Percentiles rank a stretch among this genome's conserved stretches.
These are phyloP conservation scores for Geosmithia putterillii DNA, from an alignment of 2,329 filamentous ascomycete species.

Conservation along the genomic window DNA sequence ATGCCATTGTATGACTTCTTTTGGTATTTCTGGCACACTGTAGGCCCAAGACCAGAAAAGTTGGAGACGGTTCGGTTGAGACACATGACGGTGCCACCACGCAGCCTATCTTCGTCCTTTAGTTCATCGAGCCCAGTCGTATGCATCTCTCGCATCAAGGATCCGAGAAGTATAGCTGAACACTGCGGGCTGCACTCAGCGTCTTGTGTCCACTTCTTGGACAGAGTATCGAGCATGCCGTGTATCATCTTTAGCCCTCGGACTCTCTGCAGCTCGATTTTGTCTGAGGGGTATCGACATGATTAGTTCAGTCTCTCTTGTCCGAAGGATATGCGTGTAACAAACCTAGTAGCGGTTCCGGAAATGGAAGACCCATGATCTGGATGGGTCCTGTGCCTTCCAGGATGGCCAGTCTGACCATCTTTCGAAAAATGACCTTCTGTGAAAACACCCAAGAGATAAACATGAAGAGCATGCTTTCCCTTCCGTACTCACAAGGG, in stretches of 20 bases:
- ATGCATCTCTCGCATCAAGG: conserved; percentile 3
- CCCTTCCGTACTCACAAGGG: conserved; percentile 2
- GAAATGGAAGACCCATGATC: conserved; percentile 1
- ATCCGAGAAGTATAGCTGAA: conserved; percentile 7
- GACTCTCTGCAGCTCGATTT: background rate
- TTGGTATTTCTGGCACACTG: too few relatives aligned
- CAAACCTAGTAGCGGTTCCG: background rate
- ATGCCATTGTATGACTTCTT: too few relatives aligned
- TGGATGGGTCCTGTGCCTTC: conserved; percentile 4
- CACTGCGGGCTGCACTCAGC: conserved; percentile 6
- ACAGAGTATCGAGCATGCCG: background rate
- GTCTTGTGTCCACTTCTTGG: background rate
- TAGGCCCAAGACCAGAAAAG: too few relatives aligned
- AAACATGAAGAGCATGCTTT: conserved; percentile 4
- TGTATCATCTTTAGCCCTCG: background rate
- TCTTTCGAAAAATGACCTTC: background rate
- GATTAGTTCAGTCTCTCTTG: background rate
- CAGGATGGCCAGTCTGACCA: conserved; percentile 5
- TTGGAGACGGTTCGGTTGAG: too few relatives aligned
- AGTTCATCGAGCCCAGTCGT: too few relatives aligned
- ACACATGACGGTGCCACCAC: too few relatives aligned
- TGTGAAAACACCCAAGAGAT: conserved; percentile 8
- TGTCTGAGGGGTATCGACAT: background rate
- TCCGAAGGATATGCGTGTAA: background rate
- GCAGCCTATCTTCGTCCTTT: too few relatives aligned